phyloP scores from a whole-genome alignment of 1,139 yeast species.

The Kodamaea alishanica region DNA sequence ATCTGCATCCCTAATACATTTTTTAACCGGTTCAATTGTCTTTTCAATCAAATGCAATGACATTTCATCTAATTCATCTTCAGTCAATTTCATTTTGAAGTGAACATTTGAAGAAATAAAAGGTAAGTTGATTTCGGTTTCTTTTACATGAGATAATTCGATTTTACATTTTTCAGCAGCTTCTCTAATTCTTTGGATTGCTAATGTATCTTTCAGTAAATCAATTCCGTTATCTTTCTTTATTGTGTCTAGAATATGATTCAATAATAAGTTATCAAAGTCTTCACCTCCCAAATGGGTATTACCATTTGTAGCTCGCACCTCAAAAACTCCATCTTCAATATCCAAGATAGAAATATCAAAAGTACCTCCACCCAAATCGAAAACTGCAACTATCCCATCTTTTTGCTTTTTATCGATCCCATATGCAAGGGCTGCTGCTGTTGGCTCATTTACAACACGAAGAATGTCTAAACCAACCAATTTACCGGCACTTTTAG shows the following conservation, averaged over 20 bases:
- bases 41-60: constrained; percentile 55
- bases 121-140: constrained; percentile 59
- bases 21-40: constrained; percentile 63
- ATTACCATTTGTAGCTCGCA: constrained; percentile 78
- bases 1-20: constrained; percentile 69
- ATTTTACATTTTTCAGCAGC: constrained; percentile 72
- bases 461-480: constrained; percentile 66
- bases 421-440: constrained; percentile 81
- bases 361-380: constrained; percentile 82
- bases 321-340: constrained; percentile 80
- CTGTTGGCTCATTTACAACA: constrained; percentile 77
- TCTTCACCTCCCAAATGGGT: constrained; percentile 85
- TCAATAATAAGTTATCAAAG: constrained; percentile 60
- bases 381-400: constrained; percentile 72
- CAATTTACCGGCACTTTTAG: constrained; percentile 65
- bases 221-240: constrained; percentile 42
- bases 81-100: constrained; percentile 51
- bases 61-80: constrained; percentile 62
- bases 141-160: constrained; percentile 59
- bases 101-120: constrained; percentile 53
- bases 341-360: constrained; percentile 77
- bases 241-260: constrained; percentile 50
- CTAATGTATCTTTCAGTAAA: constrained; percentile 40
- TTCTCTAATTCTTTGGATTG: constrained; percentile 66
- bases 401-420: constrained; percentile 50